Base-by-base conservation (phyloP, 2,329 filamentous ascomycete species). In the Sporothrix euskadiensis region DNA sequence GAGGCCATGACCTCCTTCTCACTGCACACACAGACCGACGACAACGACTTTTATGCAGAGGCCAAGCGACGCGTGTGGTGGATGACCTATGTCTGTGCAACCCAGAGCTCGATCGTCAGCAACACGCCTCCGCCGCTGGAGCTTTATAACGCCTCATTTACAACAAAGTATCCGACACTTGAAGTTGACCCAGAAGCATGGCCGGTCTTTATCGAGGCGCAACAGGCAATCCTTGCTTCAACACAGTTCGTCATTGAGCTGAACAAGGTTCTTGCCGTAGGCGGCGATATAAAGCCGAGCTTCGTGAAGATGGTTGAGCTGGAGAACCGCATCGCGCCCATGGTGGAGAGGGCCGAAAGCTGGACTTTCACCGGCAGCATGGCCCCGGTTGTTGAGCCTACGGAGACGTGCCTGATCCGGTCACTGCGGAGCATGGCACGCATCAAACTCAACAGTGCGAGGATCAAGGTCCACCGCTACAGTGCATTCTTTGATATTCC, bases 81-180 rank as follows among this genome's bases (percentile, higher is more conserved):
- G 85, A 86, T 86, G 84, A 86, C 85, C 80, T 88, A 87, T 73
- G 82, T 86, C 19, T 84, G 82, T 73, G 83, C 84, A 5, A 86
- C 84, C 57, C 86, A 88, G 76, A 83, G 82, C 12, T 83, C 84
- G 1, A 86, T 87, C 71, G 84, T 87, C 30, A 86, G 83, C 78
- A 86, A 84, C 72, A 83, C 82, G 74, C 73, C 76, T 12, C 76
- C 76, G 0, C 76, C 76, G 0, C 41, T 76, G n/a, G 74, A 76
- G n/a, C 72, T 77, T 3, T 77, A 73, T 41, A 30, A 16, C 3
- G 26, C 83, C 3, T 83, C 81, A 57, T 86, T 85, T 71, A 85
- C 83, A 3, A 82, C 85, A 4, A 81, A 81, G 65, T 81, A 82
- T 35, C 85, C 85, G 1, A 80, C 79, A 0, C 79, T 85, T 41